Conservation (phyloP, 352 stramenopile species). For the Pythium monospermum region DNA sequence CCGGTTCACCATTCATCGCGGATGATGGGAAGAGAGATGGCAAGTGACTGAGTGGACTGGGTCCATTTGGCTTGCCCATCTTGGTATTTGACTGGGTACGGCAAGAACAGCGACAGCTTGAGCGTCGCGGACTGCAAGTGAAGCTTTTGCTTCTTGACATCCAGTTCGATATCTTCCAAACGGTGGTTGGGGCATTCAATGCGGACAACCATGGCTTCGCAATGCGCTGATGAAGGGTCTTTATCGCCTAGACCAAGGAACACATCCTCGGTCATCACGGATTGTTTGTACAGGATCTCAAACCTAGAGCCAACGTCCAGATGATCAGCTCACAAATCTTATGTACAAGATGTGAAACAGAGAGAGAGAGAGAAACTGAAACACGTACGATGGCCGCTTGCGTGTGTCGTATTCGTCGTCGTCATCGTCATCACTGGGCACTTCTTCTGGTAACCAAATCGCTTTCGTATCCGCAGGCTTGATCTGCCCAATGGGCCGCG, state of each 20-base stretch:
- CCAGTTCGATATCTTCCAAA: constrained; percentile 71
- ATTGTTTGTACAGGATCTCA: constrained; percentile 85
- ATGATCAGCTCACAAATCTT: background rate
- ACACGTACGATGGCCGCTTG: constrained; percentile 38
- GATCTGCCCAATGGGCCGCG: constrained; percentile 74
- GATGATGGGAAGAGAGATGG: constrained; percentile 68
- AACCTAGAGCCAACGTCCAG: constrained; percentile 30
- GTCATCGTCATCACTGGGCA: constrained; percentile 73
- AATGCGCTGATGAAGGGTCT: constrained; percentile 76
- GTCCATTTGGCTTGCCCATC: constrained; percentile 77
- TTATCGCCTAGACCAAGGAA: constrained; percentile 81
- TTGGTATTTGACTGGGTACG: constrained; percentile 64
- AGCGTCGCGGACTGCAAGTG: constrained; percentile 55
- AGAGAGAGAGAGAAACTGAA: background rate
- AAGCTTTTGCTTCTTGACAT: constrained; percentile 77
- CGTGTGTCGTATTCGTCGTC: constrained; percentile 57
- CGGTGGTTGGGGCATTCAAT: constrained; percentile 59
- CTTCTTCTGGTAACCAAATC: constrained; percentile 70
- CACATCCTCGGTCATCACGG: constrained; percentile 82
- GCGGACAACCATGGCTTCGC: constrained; percentile 75
- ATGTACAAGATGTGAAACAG: background rate
- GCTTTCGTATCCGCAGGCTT: constrained; percentile 47
- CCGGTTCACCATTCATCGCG: constrained; percentile 57
- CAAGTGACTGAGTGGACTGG: constrained; percentile 35
- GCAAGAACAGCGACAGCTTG: constrained; percentile 66